A percentile compares a stretch with the other conserved stretches of the same genome.
These are phyloP conservation scores for Plectosphaerella plurivora DNA, from an alignment of 2,329 filamentous ascomycete genomes.

Conservation along the genomic window DNA sequence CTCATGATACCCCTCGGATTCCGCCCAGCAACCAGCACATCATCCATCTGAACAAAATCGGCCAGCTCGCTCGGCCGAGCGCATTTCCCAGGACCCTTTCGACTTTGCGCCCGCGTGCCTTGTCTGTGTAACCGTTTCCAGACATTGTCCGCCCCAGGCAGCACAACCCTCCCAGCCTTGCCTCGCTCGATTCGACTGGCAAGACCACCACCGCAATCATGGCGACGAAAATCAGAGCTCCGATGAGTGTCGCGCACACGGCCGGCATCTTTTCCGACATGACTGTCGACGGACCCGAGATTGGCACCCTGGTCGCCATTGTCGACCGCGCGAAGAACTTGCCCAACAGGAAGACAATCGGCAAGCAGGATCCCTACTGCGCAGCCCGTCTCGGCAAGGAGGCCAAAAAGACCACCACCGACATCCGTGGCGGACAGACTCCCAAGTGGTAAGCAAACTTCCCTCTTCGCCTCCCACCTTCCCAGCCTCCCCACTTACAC, in stretches of 20 bases:
- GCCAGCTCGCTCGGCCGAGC: too few species aligned
- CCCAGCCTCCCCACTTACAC: background rate
- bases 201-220: background rate
- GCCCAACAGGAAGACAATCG: slow-evolving; percentile 94
- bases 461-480: background rate
- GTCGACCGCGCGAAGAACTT: slow-evolving; percentile 95
- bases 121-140: background rate
- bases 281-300: slow-evolving; percentile 85
- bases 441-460: slow-evolving; percentile 70
- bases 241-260: slow-evolving; percentile 61
- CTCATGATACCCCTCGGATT: slow-evolving; percentile 2
- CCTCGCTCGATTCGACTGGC: too few species aligned
- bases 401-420: slow-evolving; percentile 93
- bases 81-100: background rate
- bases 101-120: background rate
- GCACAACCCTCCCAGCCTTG: background rate
- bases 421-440: slow-evolving; percentile 90
- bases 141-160: background rate
- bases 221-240: background rate
- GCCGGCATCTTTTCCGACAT: slow-evolving; percentile 94
- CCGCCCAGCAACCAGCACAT: background rate
- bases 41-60: background rate
- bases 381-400: slow-evolving; percentile 92
- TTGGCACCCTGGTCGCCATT: slow-evolving; percentile 88
- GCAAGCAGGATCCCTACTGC: slow-evolving; percentile 97